Conservation (phyloP, 164 flowering plant species). For the Annona cherimola region DNA sequence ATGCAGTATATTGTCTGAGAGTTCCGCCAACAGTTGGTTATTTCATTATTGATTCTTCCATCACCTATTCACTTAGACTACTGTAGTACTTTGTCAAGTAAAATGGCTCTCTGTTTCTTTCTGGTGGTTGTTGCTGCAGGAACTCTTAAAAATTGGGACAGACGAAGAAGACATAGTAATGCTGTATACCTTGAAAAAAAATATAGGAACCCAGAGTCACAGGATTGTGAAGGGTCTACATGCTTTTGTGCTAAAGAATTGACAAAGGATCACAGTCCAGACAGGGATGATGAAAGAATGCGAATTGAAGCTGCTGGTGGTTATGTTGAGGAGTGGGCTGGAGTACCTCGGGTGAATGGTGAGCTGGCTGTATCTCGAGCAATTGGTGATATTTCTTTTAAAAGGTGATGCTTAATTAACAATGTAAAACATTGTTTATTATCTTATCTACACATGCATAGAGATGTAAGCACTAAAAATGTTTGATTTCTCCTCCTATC, state of each 20-base stretch:
- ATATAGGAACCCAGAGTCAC: constrained; percentile 25
- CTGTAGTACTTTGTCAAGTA: background rate
- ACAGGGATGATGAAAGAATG: constrained; percentile 82
- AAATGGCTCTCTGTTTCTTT: constrained; percentile 15
- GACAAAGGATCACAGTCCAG: constrained; percentile 93
- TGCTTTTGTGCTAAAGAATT: constrained; percentile 64
- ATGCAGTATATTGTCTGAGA: background rate
- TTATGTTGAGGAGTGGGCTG: constrained; percentile 64
- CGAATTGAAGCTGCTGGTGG: constrained; percentile 96
- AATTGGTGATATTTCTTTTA: constrained; percentile 77
- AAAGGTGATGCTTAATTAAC: constrained; percentile 41
- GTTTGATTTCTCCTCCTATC: background rate
- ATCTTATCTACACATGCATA: background rate
- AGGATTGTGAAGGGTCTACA: constrained; percentile 30
- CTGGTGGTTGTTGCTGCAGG: constrained; percentile 40
- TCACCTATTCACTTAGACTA: background rate
- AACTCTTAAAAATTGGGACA: constrained; percentile 44
- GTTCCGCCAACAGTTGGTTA: background rate
- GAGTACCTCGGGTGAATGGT: constrained; percentile 85
- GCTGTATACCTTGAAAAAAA: constrained; percentile 31
- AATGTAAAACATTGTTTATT: background rate
- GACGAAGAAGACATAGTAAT: constrained; percentile 47
- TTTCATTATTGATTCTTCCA: background rate
- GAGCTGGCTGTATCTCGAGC: constrained; percentile 88
- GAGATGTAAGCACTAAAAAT: no score